Percentiles rank a stretch among this genome's conserved stretches.
Conservation (phyloP, 2,329 filamentous ascomycete species). For the Beauveria caledonica region DNA sequence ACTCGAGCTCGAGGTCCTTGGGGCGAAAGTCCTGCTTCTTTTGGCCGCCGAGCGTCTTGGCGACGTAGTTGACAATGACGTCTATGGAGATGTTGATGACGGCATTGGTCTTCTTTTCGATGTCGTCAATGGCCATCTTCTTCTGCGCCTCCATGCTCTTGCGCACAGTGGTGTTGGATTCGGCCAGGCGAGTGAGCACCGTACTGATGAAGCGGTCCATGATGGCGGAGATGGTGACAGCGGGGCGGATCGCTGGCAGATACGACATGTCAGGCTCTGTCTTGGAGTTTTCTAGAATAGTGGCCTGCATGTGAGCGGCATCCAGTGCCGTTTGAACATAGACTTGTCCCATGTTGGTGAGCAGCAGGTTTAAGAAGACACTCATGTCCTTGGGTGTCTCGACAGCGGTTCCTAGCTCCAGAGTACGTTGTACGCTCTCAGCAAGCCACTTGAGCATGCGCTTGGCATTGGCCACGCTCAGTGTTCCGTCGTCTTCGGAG, state of each 20-base stretch:
- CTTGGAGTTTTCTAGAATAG: conserved; percentile 69
- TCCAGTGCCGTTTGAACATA: conserved; percentile 61
- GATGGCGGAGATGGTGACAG: conserved; percentile 82
- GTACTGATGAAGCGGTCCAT: conserved; percentile 89
- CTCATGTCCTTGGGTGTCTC: conserved; percentile 94
- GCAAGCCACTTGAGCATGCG: conserved; percentile 97
- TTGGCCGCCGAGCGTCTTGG: conserved; percentile 64
- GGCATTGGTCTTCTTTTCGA: conserved; percentile 73
- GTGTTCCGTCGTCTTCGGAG: conserved; percentile 75
- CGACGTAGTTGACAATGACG: conserved; percentile 68
- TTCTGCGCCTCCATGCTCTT: conserved; percentile 83
- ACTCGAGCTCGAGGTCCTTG: conserved; percentile 71
- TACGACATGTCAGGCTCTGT: conserved; percentile 83
- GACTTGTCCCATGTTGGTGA: conserved; percentile 82
- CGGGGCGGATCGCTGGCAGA: conserved; percentile 67
- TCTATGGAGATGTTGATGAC: conserved; percentile 51
- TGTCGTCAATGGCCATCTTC: conserved; percentile 61
- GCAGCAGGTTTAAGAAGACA: conserved; percentile 71
- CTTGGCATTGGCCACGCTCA: conserved; percentile 84
- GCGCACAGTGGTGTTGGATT: conserved; percentile 82
- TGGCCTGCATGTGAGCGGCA: conserved; percentile 64
- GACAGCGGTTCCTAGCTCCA: conserved; percentile 79
- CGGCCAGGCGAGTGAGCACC: conserved; percentile 81
- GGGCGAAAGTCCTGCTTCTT: conserved; percentile 87
- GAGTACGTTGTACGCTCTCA: conserved; percentile 81